These are phyloP conservation scores for Aspergillus cejpii DNA, from an alignment of 2,329 filamentous ascomycete genomes.

Conservation along the genomic window DNA sequence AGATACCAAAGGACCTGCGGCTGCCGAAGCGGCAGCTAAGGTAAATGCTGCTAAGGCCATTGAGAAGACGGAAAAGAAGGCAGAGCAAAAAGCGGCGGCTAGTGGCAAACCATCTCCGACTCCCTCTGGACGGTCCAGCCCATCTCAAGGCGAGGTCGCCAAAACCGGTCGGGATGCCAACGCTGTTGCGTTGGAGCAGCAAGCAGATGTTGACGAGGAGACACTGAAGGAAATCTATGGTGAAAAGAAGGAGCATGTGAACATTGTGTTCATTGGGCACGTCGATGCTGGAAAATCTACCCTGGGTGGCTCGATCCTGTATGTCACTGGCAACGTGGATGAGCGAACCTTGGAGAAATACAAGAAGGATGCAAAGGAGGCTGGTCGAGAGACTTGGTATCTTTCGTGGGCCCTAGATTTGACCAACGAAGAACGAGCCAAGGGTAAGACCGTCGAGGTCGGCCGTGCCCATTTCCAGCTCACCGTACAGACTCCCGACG, in stretches of 20 bases:
- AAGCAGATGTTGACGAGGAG: constrained; percentile 70
- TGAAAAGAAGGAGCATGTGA: constrained; percentile 71
- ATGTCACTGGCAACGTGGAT: constrained; percentile 97
- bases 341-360: constrained; percentile 98
- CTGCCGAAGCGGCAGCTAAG: constrained; percentile 66
- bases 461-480: constrained; percentile 95
- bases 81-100: constrained; percentile 43
- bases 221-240: constrained; percentile 90
- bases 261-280: constrained; percentile 96
- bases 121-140: constrained; percentile 69
- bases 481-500: constrained; percentile 30
- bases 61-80: constrained; percentile 75
- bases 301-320: constrained; percentile 85
- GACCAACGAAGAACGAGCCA: constrained; percentile 90
- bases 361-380: constrained; percentile 91
- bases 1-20: constrained; percentile 44
- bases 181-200: constrained; percentile 75
- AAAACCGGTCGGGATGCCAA: constrained; percentile 64
- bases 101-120: constrained; percentile 73
- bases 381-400: constrained; percentile 97
- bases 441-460: constrained; percentile 98
- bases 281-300: constrained; percentile 98
- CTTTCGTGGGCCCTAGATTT: constrained; percentile 96
- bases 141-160: constrained; percentile 53
- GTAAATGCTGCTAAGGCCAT: constrained; percentile 82